A percentile compares a stretch with the other conserved stretches of the same genome.
phyloP scores from a whole-genome alignment of 2,329 filamentous ascomycete species.

The Chrysosphaeria jannelii region DNA sequence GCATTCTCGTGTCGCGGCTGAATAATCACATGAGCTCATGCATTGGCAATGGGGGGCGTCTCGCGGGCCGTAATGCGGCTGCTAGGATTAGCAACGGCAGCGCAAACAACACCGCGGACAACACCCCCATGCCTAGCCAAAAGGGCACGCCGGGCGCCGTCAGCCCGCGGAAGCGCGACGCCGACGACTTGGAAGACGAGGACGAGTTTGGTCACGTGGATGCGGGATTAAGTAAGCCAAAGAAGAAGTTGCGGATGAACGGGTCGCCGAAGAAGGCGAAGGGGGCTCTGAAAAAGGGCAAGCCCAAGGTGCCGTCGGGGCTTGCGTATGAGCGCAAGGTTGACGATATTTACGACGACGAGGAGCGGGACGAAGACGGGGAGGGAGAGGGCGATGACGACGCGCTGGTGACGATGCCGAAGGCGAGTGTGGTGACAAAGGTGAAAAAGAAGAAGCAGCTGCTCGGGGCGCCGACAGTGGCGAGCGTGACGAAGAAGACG shows the following conservation, averaged over 20 bases:
- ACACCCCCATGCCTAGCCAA: constrained; percentile 29
- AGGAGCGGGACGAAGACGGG: constrained; percentile 1
- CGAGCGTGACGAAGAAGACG: constrained; percentile 12
- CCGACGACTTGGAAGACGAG: constrained; percentile 18
- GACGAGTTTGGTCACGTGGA: constrained; percentile 6
- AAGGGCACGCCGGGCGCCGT: constrained; percentile 25
- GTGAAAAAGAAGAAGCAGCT: constrained; percentile 4
- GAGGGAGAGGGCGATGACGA: constrained; percentile 4
- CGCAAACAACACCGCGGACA: constrained; percentile 21
- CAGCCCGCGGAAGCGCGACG: constrained; percentile 26
- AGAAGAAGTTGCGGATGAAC: constrained; percentile 18
- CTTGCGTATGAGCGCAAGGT: constrained; percentile 18
- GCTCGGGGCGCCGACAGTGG: constrained; percentile 6
- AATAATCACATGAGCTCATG: constrained; percentile 40
- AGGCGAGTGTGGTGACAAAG: constrained; percentile 1
- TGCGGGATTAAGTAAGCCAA: constrained; percentile 9
- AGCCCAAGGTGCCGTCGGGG: constrained; percentile 18
- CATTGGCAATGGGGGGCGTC: constrained; percentile 33
- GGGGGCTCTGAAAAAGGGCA: constrained; percentile 24
- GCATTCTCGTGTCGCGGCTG: constrained; percentile 30
- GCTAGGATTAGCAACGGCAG: constrained; percentile 30
- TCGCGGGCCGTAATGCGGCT: constrained; percentile 28
- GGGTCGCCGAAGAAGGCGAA: constrained; percentile 18
- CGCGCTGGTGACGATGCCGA: constrained; percentile 4
- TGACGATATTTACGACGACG: constrained; percentile 4